Conservation (phyloP, 2,329 filamentous ascomycete genomes). For the Simplicillium aogashimaense region DNA sequence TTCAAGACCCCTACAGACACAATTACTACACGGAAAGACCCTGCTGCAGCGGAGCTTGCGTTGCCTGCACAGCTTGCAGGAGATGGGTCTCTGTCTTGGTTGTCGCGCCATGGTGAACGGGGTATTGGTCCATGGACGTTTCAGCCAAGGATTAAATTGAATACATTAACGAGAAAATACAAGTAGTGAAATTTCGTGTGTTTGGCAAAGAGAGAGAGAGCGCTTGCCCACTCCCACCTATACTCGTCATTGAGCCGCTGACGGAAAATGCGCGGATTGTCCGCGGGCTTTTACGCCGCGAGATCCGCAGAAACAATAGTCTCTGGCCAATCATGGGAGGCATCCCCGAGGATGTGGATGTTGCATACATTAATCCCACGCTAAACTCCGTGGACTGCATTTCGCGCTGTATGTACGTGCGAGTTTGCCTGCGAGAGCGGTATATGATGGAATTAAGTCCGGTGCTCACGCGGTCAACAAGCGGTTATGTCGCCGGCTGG, state of each 20-base stretch:
- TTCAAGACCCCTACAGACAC: slow-evolving; percentile 21
- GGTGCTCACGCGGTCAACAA: not conserved
- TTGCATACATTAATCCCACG: too few species aligned
- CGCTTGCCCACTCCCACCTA: too few species aligned
- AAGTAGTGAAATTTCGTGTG: not conserved
- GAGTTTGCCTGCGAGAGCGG: not conserved
- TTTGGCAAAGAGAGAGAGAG: too few species aligned
- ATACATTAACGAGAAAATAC: slow-evolving; percentile 2
- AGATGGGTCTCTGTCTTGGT: slow-evolving; percentile 22
- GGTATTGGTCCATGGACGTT: not conserved
- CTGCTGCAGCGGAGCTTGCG: slow-evolving; percentile 26
- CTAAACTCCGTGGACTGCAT: too few species aligned
- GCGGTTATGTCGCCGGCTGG: too few species aligned
- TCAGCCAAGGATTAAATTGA: too few species aligned
- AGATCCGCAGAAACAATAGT: not conserved
- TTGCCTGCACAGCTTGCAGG: slow-evolving; percentile 22
- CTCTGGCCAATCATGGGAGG: too few species aligned
- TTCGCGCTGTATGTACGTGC: too few species aligned
- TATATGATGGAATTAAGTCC: slow-evolving; percentile 1
- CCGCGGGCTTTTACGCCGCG: slow-evolving; percentile 3
- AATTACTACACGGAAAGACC: slow-evolving; percentile 25
- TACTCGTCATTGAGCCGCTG: too few species aligned
- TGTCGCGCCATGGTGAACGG: slow-evolving; percentile 14
- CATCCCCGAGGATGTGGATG: too few species aligned
- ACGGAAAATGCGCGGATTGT: slow-evolving; percentile 2